phyloP scores from a whole-genome alignment of 75 land plant species.

The Pinus taeda region DNA sequence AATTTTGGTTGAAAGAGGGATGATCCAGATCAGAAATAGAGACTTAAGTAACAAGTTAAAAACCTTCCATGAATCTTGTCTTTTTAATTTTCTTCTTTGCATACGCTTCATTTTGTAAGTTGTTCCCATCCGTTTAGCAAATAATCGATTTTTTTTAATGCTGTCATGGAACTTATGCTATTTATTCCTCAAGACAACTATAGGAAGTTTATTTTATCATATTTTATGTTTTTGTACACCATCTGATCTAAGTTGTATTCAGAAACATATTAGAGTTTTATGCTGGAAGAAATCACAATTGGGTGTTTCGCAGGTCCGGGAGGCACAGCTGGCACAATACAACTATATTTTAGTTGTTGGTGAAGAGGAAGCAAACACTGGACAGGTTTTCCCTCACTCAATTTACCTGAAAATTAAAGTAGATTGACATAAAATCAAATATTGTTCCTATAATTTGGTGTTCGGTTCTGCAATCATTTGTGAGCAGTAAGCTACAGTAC shows the following conservation, averaged over 20 bases:
- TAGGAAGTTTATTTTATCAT: not conserved
- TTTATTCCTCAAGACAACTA: not conserved
- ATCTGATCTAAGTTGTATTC: not conserved
- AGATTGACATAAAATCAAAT: not conserved
- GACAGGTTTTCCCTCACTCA: slow-evolving; percentile 31
- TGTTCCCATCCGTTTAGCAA: not conserved
- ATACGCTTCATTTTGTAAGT: not conserved
- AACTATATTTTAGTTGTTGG: slow-evolving; percentile 98
- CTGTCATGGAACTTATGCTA: not conserved
- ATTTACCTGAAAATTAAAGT: not conserved
- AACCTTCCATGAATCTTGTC: not conserved
- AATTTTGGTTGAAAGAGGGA: no score
- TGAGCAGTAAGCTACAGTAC: not conserved
- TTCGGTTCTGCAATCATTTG: not conserved
- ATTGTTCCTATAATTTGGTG: not conserved
- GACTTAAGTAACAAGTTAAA: no score
- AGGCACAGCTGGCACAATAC: slow-evolving; percentile 96
- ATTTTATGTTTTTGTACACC: not conserved
- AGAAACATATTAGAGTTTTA: not conserved
- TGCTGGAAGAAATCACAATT: not conserved
- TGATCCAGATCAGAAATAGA: no score
- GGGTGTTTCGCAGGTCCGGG: slow-evolving; percentile 63
- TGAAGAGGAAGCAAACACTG: slow-evolving; percentile 66
- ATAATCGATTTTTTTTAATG: not conserved
- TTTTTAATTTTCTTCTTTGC: not conserved